A percentile compares a stretch with the other conserved stretches of the same genome.
Conservation (phyloP, 148 eudicot species). For the Camellia lanceoleosa region DNA sequence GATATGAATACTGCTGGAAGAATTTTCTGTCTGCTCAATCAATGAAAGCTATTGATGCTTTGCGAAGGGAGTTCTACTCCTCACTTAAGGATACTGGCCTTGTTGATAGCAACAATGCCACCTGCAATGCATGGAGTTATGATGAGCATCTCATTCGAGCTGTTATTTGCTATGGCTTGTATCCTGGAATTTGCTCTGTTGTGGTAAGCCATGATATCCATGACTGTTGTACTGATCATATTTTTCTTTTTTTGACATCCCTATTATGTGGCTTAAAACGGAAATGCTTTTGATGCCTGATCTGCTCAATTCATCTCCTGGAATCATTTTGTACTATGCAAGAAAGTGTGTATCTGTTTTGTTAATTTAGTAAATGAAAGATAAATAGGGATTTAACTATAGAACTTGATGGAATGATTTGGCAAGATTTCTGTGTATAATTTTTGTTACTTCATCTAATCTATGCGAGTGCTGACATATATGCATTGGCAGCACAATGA, state of each 20-base stretch:
- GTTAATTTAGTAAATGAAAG: neutral
- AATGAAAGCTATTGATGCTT: slow-evolving; percentile 95
- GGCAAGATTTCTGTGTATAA: neutral
- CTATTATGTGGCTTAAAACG: too few species aligned
- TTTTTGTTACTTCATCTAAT: slow-evolving; percentile 10
- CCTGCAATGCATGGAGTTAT: slow-evolving; percentile 54
- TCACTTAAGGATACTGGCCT: slow-evolving; percentile 77
- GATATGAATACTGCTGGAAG: slow-evolving; percentile 94
- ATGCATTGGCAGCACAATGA: slow-evolving; percentile 67
- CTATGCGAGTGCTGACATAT: slow-evolving; percentile 14
- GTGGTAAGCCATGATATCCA: slow-evolving; percentile 55
- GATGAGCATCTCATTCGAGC: slow-evolving; percentile 78
- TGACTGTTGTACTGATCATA: neutral
- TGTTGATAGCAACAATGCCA: slow-evolving; percentile 56
- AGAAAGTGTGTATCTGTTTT: neutral
- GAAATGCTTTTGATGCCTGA: neutral
- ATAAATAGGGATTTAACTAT: neutral
- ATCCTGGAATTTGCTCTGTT: slow-evolving; percentile 91
- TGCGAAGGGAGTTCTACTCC: slow-evolving; percentile 71
- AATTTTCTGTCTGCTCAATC: slow-evolving; percentile 89
- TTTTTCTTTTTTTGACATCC: too few species aligned
- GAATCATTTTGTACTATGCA: too few species aligned
- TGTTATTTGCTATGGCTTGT: slow-evolving; percentile 89
- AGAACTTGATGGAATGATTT: neutral
- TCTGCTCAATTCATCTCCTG: neutral